Evolutionary conservation across 176 grass and related monocot species (phyloP), one percentile per base, ranked within the genome.

Genomic region (Raddia guianensis): DNA sequence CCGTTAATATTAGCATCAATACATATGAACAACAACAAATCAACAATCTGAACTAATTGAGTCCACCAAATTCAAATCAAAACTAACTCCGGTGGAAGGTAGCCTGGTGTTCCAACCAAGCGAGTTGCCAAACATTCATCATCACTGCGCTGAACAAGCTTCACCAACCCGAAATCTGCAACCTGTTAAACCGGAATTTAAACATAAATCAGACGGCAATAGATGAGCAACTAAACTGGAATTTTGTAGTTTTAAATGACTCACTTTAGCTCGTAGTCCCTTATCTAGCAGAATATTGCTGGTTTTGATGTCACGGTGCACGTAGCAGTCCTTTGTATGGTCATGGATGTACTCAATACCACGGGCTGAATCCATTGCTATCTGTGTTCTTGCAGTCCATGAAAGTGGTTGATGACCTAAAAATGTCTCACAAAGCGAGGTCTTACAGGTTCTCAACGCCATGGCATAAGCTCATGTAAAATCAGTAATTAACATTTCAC

Each of bases 271-370:
- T 89, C 91, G 69, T 73, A 94, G 77, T 58, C 80, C 83, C 19
- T 73, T 86, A 64, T 94, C 88, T 19, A 94, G 86, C 14, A 94
- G 83, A 81, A 91, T 94, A 72, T 94, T 94, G 58, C 80, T 94
- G 9, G 91, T 89, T 76, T 94, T 94, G 55, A 94, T 91, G 76
- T 88, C 88, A 14, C 91, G 86, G 37, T 94, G 91, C 54, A 94
- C 86, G 43, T 85, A 94, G 56, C 82, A 86, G 47, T 83, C 80
- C 80, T 94, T 94, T 12, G 88, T 94, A 78, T 94, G 91, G 32
- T 94, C 88, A 84, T 94, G 91, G 56, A 94, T 91, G 78, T 94
- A 94, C 79, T 94, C 91, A 20, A 94, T 89, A 48, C 91, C 88
- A 9, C 91, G 80, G 0, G 91, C 91, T 60, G 86, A 46, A 86